Base-by-base conservation (phyloP, 345 rosid species). In the Garcia nutans region DNA sequence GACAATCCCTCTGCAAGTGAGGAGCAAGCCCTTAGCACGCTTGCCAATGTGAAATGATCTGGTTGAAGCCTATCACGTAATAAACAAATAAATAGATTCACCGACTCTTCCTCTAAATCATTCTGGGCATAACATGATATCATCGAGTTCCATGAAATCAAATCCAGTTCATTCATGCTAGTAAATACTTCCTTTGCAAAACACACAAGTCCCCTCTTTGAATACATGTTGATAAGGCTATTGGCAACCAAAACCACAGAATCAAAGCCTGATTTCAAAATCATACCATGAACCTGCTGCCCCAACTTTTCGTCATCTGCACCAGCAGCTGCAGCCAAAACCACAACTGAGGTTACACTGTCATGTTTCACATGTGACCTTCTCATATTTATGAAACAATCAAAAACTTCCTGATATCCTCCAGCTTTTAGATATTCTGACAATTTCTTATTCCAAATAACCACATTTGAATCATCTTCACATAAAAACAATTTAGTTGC, bases 141-240 rank as follows among this genome's bases (percentile, higher is more conserved):
- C 78, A 89, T 75, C 6, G 93, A 89, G 74, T 88, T 89, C 91
- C 93, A 89, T 28, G 93, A 84, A 65, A 89, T 80, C 76, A 89
- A 82, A 85, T 89, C 90, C 68, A 83, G 24, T 65, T 86, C 87
- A 55, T 77, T 73, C 93, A 88, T 86, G 54, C 41, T 52, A 33
- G 62, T 8, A 81, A 85, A 89, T 42, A 85, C 81, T 75, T 70
- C 74, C 57, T 68, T 68, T 55, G 91, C 81, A 0, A 76, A 78
- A 47, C 59, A 22, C 8, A 74, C 13, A 11, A 47, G 79, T 57
- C 87, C 87, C 79, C 84, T 70, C 74, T 86, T 89, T 54, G 89
- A 86, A 65, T 87, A 86, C 86, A 86, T 81, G 65, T 85, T 87
- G 70, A 87, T 78, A 57, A 87, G 82, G 78, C 89, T 86, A 78